Conservation (phyloP, 345 rosid genomes). For the Melaleuca alternifolia region DNA sequence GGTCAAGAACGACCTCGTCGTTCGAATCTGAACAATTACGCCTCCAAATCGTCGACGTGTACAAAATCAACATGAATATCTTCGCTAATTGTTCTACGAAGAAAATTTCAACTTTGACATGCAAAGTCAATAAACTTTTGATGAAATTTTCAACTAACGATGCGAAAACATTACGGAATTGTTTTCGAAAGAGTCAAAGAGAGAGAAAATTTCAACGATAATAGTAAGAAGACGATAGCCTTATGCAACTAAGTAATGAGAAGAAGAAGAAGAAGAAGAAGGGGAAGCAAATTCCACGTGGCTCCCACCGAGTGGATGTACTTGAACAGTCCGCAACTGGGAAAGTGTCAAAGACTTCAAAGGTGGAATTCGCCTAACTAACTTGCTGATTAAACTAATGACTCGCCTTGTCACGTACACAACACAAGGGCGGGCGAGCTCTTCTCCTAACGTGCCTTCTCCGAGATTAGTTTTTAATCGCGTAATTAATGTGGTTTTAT, state of each 20-base stretch:
- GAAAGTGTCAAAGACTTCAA: neutral
- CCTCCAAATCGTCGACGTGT: accelerated
- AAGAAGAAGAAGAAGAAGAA: neutral
- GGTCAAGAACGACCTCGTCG: neutral
- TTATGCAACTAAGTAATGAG: neutral
- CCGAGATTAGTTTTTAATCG: neutral
- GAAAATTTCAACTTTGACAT: neutral
- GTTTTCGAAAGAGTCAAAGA: neutral
- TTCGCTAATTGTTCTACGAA: neutral
- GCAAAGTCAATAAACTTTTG: neutral
- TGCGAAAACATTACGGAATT: neutral
- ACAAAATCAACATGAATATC: neutral
- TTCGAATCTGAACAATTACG: neutral
- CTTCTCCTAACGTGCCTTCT: neutral
- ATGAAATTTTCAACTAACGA: neutral
- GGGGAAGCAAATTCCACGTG: neutral
- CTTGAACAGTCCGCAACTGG: neutral
- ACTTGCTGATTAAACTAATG: neutral
- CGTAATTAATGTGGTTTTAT: neutral
- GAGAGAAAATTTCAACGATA: accelerated
- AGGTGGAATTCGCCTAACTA: neutral
- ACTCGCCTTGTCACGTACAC: neutral
- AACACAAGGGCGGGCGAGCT: neutral
- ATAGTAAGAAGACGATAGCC: neutral
- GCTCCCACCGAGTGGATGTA: neutral